Conservation (phyloP, 768 basidiomycete species). For the Calvatia gigantea region DNA sequence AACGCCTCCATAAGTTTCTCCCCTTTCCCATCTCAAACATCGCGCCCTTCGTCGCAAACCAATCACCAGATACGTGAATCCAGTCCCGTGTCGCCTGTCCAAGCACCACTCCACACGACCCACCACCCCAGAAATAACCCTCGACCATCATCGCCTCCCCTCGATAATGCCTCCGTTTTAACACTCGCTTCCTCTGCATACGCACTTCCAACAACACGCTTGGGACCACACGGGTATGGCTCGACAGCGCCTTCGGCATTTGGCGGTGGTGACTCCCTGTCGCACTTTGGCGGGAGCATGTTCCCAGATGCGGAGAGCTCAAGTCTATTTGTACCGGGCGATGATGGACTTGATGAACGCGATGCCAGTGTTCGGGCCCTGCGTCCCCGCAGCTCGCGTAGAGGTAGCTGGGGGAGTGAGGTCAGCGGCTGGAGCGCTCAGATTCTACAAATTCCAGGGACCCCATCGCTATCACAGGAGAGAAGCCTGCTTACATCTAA, state of each 20-base stretch:
- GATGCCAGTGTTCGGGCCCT: constrained; percentile 91
- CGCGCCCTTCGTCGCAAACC: constrained; percentile 24
- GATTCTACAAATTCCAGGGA: constrained; percentile 45
- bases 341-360: constrained; percentile 61
- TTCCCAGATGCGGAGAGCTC: constrained; percentile 63
- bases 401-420: constrained; percentile 92
- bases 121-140: constrained; percentile 97
- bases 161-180: constrained; percentile 88
- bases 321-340: constrained; percentile 64
- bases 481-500: constrained; percentile 60
- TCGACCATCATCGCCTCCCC: constrained; percentile 84
- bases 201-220: constrained; percentile 60
- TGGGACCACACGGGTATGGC: constrained; percentile 36
- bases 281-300: constrained; percentile 66
- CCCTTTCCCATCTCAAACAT: constrained; percentile 49
- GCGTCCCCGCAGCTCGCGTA: constrained; percentile 77
- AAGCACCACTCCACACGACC: constrained; percentile 86
- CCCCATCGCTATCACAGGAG: constrained; percentile 45
- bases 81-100: constrained; percentile 37
- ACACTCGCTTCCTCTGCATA: constrained; percentile 94
- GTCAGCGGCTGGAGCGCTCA: constrained; percentile 85
- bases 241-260: constrained; percentile 32
- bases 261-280: constrained; percentile 53
- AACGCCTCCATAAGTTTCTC: constrained; percentile 66
- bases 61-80: constrained; percentile 29